Percentiles rank a stretch among this genome's conserved stretches.
Conservation (phyloP, 768 basidiomycete species). For the Pleurotus ostreatus region DNA sequence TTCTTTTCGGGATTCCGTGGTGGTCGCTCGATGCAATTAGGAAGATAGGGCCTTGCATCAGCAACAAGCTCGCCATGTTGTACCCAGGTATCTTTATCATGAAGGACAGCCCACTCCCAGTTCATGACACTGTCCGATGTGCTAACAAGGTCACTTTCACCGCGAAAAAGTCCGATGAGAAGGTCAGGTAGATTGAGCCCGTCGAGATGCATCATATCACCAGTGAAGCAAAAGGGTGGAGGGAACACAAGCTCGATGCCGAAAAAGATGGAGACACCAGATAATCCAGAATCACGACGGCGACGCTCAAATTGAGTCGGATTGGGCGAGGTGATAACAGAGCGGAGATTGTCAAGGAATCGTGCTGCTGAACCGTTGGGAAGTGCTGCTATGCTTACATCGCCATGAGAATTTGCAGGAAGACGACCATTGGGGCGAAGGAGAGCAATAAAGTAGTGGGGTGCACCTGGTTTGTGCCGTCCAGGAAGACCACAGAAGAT, state of each 20-base stretch:
- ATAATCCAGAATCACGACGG: slow-evolving; percentile 30
- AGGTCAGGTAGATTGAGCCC: slow-evolving; percentile 33
- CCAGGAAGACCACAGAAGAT: too few species aligned
- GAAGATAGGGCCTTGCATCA: slow-evolving; percentile 16
- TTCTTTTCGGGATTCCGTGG: slow-evolving; percentile 29
- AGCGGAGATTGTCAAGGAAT: slow-evolving; percentile 12
- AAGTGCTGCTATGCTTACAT: too few species aligned
- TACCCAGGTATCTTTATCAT: slow-evolving; percentile 16
- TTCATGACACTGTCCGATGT: slow-evolving; percentile 3
- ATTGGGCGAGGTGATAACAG: slow-evolving; percentile 14
- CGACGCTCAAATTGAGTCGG: slow-evolving; percentile 16
- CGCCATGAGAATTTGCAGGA: too few species aligned
- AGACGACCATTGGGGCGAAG: too few species aligned
- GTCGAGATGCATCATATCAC: slow-evolving; percentile 40
- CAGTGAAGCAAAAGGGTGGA: slow-evolving; percentile 29
- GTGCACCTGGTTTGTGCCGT: too few species aligned
- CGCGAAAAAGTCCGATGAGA: too few species aligned
- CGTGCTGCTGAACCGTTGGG: slow-evolving; percentile 6
- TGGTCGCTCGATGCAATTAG: slow-evolving; percentile 27
- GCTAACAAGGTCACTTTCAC: too few species aligned
- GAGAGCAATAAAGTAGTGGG: too few species aligned
- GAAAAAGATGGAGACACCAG: slow-evolving; percentile 30
- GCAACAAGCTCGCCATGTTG: slow-evolving; percentile 24
- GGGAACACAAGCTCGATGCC: slow-evolving; percentile 18
- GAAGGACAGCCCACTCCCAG: slow-evolving; percentile 21